phyloP scores from a whole-genome alignment of 345 rosid species.

The Carallia pectinifolia region DNA sequence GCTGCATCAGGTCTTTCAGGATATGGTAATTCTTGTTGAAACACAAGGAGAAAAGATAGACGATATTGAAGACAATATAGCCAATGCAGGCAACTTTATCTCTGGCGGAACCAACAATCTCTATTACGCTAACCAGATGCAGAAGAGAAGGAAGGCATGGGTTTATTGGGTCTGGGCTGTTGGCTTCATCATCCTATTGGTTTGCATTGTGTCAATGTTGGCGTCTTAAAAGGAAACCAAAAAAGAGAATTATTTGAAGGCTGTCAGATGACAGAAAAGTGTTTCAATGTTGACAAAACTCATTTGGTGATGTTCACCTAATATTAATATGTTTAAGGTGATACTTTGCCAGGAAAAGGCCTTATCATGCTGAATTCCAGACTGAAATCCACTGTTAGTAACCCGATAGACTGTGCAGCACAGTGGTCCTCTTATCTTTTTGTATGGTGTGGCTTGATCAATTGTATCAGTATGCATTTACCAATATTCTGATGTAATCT shows the following conservation, averaged over 20 bases:
- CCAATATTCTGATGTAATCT: too few relatives aligned
- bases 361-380: too few relatives aligned
- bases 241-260: neutral
- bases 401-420: too few relatives aligned
- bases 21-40: conserved; percentile 83
- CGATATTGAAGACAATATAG: conserved; percentile 73
- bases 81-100: conserved; percentile 42
- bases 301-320: too few relatives aligned
- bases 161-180: conserved; percentile 46
- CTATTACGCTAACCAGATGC: conserved; percentile 64
- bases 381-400: too few relatives aligned
- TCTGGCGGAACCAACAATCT: conserved; percentile 66
- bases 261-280: neutral
- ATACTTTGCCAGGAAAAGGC: too few relatives aligned
- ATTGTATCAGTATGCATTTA: too few relatives aligned
- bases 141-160: conserved; percentile 49
- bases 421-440: too few relatives aligned
- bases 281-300: too few relatives aligned
- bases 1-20: conserved; percentile 77
- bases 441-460: too few relatives aligned
- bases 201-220: conserved; percentile 56
- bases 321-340: too few relatives aligned
- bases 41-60: conserved; percentile 65
- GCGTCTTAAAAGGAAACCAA: conserved; percentile 37
- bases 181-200: conserved; percentile 48